Evolutionary conservation across 352 stramenopile genomes (phyloP).

Genomic region (Halophytophthora polymorphica): DNA sequence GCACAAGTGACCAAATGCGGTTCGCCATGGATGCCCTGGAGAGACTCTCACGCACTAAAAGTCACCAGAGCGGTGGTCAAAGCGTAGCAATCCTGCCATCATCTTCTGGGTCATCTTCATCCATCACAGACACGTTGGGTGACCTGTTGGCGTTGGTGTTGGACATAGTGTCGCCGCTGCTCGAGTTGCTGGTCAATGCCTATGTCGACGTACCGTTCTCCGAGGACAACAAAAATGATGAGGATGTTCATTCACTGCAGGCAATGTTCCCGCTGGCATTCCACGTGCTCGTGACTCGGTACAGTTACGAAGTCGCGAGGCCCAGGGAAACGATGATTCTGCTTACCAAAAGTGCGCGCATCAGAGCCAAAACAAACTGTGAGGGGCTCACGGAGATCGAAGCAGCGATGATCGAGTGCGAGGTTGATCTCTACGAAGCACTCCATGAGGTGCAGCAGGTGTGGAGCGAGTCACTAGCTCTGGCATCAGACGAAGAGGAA

Average conservation of each 20-base stretch:
- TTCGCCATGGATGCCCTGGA: conserved; percentile 40
- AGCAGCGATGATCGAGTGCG: conserved; percentile 7
- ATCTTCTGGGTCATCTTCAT: not conserved
- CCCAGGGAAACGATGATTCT: conserved; percentile 11
- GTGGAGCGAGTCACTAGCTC: conserved; percentile 12
- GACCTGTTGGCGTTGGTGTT: conserved; percentile 40
- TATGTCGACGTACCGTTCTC: not conserved
- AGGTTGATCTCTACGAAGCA: conserved; percentile 30
- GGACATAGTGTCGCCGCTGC: conserved; percentile 26
- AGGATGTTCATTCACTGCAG: not conserved
- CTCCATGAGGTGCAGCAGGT: conserved; percentile 19
- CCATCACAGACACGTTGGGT: conserved; percentile 5
- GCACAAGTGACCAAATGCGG: conserved; percentile 26
- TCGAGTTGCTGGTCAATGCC: conserved; percentile 10
- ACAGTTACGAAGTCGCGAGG: conserved; percentile 27
- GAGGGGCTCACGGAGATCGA: conserved; percentile 4
- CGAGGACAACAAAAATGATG: not conserved
- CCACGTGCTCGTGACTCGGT: conserved; percentile 26
- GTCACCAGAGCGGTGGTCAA: conserved; percentile 8
- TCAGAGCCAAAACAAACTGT: conserved; percentile 5
- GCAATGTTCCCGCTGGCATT: conserved; percentile 29
- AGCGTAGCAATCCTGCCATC: conserved; percentile 3
- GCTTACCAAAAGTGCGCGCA: conserved; percentile 18
- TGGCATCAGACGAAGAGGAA: conserved; percentile 13
- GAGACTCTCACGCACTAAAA: conserved; percentile 3